phyloP scores from a whole-genome alignment of 345 rosid genomes.

The Clausena lansium region DNA sequence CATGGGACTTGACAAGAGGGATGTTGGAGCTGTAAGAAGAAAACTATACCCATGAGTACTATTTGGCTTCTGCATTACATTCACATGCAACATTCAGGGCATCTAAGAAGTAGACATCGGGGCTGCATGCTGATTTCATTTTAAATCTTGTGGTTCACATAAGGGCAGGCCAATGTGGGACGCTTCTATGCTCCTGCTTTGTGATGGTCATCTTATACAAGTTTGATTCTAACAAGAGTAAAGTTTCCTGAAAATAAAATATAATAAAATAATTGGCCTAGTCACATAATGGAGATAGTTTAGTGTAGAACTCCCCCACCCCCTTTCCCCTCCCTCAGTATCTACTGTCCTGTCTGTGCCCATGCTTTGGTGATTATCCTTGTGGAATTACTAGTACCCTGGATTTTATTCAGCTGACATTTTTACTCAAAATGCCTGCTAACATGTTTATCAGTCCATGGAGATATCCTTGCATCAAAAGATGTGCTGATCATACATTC shows the following conservation, averaged over 20 bases:
- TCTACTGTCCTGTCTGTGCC: neutral
- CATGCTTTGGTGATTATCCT: neutral
- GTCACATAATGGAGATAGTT: neutral
- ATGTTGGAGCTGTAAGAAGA: conserved; percentile 93
- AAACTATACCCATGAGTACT: conserved; percentile 16
- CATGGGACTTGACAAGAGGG: conserved; percentile 96
- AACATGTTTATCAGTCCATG: neutral
- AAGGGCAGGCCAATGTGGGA: neutral
- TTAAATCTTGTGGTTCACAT: conserved; percentile 3
- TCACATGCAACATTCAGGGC: neutral
- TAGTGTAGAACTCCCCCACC: neutral
- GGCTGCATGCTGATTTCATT: neutral
- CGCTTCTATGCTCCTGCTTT: neutral
- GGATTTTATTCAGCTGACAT: neutral
- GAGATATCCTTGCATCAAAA: neutral
- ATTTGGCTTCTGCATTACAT: conserved; percentile 19
- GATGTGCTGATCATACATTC: neutral
- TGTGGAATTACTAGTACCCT: neutral
- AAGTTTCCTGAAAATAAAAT: neutral
- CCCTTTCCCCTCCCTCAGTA: neutral
- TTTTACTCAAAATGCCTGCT: neutral
- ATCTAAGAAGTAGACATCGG: neutral
- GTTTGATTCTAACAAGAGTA: neutral
- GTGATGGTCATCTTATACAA: neutral
- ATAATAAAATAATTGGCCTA: neutral